Evolutionary conservation across 2,329 filamentous ascomycete genomes (phyloP).

Genomic region (Fonsecaea pugnacius): DNA sequence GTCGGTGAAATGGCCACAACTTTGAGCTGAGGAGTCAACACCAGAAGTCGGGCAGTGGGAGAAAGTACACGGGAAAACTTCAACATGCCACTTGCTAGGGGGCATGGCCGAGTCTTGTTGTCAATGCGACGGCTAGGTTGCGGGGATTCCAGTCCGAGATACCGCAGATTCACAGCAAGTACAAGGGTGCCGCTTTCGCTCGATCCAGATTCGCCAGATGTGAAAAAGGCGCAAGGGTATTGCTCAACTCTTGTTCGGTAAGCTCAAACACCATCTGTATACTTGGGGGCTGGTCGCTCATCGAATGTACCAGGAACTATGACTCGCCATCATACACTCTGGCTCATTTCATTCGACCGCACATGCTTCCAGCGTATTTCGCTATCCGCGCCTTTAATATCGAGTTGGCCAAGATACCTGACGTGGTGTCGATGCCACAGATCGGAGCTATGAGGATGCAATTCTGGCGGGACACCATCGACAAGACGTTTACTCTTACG

Average conservation of each 20-base stretch:
- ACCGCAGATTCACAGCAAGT: slow-evolving; percentile 31
- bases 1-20: not conserved
- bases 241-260: slow-evolving; percentile 64
- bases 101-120: not conserved
- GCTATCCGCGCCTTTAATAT: slow-evolving; percentile 91
- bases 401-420: slow-evolving; percentile 85
- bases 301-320: slow-evolving; percentile 65
- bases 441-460: slow-evolving; percentile 89
- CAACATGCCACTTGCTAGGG: not conserved
- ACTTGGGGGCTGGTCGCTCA: not conserved
- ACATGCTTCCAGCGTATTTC: slow-evolving; percentile 80
- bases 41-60: not conserved
- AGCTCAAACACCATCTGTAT: not conserved
- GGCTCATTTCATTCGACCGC: slow-evolving; percentile 77
- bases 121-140: slow-evolving; percentile 20
- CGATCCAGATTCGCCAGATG: slow-evolving; percentile 49
- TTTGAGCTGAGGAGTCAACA: not conserved
- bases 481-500: slow-evolving; percentile 73
- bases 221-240: slow-evolving; percentile 61
- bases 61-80: not conserved
- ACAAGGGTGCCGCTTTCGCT: slow-evolving; percentile 24
- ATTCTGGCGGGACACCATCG: slow-evolving; percentile 89
- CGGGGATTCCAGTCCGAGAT: slow-evolving; percentile 13
- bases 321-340: slow-evolving; percentile 88
- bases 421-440: slow-evolving; percentile 83